A percentile compares a stretch with the other conserved stretches of the same genome.
These are phyloP conservation scores for Cinnamomum chago DNA, from an alignment of 164 flowering plant species.

Conservation along the genomic window DNA sequence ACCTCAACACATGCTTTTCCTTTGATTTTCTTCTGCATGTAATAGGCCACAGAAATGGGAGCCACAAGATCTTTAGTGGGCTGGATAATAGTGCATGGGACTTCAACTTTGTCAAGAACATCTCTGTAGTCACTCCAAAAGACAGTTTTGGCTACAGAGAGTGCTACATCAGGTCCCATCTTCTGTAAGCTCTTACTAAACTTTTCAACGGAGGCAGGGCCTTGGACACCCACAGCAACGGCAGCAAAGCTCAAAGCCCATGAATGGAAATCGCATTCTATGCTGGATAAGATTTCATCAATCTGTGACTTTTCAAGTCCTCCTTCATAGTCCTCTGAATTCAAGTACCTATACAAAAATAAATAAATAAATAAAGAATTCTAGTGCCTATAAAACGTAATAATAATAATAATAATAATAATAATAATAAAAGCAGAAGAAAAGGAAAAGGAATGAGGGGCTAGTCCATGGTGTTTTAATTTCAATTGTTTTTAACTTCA, in stretches of 20 bases:
- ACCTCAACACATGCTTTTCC: constrained; percentile 51
- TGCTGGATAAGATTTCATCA: constrained; percentile 45
- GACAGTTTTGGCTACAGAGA: constrained; percentile 57
- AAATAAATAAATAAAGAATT: too few species aligned
- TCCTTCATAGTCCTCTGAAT: constrained; percentile 67
- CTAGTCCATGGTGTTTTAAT: too few species aligned
- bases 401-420: too few species aligned
- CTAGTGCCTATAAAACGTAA: too few species aligned
- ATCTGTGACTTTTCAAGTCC: constrained; percentile 52
- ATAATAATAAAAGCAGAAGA: too few species aligned
- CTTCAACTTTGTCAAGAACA: constrained; percentile 46
- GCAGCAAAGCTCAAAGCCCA: constrained; percentile 65
- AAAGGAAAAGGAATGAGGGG: too few species aligned
- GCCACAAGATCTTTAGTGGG: constrained; percentile 52
- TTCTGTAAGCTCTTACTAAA: constrained; percentile 33
- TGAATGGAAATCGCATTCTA: constrained; percentile 45
- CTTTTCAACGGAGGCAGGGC: constrained; percentile 38
- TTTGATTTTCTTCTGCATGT: constrained; percentile 57
- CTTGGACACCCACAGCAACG: constrained; percentile 38
- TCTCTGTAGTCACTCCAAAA: constrained; percentile 54
- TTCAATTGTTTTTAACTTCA: too few species aligned
- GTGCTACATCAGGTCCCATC: constrained; percentile 66
- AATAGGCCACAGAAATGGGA: constrained; percentile 55
- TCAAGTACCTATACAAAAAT: constrained; percentile 49
- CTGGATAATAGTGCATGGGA: constrained; percentile 74